These are phyloP conservation scores for Eragrostis nindensis DNA, from an alignment of 176 grass and related monocot genomes.

Conservation along the genomic window DNA sequence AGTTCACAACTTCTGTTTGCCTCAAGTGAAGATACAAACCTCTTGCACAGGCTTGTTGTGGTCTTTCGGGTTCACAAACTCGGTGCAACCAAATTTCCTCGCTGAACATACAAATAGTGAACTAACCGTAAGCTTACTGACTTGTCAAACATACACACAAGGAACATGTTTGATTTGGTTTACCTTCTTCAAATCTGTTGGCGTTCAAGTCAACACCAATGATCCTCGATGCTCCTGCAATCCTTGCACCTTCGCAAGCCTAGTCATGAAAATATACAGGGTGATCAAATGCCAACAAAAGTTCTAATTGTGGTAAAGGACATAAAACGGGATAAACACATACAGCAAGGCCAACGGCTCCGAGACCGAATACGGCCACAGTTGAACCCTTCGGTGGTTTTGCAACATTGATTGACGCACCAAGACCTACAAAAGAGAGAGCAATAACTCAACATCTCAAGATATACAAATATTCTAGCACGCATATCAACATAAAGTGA, in stretches of 20 bases:
- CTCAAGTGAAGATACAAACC: slow-evolving; percentile 41
- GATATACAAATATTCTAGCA: neutral
- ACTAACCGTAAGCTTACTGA: neutral
- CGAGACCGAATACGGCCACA: slow-evolving; percentile 87
- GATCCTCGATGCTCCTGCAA: slow-evolving; percentile 78
- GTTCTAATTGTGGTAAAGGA: neutral
- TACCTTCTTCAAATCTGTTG: slow-evolving; percentile 77
- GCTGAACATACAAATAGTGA: slow-evolving; percentile 43
- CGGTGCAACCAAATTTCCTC: slow-evolving; percentile 79
- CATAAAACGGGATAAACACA: neutral
- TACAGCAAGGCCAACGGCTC: slow-evolving; percentile 90
- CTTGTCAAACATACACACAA: neutral
- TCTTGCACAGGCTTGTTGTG: slow-evolving; percentile 73
- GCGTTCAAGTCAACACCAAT: slow-evolving; percentile 85
- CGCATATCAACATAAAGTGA: neutral
- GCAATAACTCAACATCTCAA: neutral
- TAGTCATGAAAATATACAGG: slow-evolving; percentile 35
- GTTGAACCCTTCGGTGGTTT: slow-evolving; percentile 81
- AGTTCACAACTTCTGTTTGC: neutral
- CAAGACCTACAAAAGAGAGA: slow-evolving; percentile 54
- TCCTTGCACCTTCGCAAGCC: slow-evolving; percentile 82
- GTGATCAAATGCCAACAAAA: neutral
- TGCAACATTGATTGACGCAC: slow-evolving; percentile 88
- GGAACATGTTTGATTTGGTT: neutral
- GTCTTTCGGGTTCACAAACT: slow-evolving; percentile 86